Evolutionary conservation across 176 grass and related monocot genomes (phyloP).

Genomic region (Thalia dealbata): DNA sequence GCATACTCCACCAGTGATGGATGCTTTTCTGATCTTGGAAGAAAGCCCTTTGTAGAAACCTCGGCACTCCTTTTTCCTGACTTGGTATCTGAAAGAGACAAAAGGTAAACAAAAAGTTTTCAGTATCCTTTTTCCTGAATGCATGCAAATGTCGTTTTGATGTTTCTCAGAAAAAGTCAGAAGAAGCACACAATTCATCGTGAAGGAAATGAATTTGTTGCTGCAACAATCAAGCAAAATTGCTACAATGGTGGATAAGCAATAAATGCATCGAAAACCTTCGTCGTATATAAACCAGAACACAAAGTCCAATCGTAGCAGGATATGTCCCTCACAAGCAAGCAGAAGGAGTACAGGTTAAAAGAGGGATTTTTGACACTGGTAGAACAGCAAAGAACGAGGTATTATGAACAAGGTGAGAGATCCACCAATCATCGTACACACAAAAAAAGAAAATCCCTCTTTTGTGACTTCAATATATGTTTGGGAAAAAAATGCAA

Average conservation of each 20-base stretch:
- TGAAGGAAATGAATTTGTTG: neutral
- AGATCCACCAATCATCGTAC: too few relatives aligned
- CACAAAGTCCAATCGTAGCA: too few relatives aligned
- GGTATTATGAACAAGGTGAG: too few relatives aligned
- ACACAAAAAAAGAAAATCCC: too few relatives aligned
- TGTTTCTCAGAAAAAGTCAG: neutral
- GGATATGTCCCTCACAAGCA: neutral
- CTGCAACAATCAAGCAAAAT: neutral
- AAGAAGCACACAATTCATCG: neutral
- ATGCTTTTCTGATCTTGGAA: slow-evolving; percentile 32
- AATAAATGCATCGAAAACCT: neutral
- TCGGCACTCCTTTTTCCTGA: slow-evolving; percentile 30
- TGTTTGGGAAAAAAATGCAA: too few relatives aligned
- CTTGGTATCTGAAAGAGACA: slow-evolving; percentile 18
- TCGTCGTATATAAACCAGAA: neutral
- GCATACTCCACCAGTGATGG: slow-evolving; percentile 36
- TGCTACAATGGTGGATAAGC: neutral
- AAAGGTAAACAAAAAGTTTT: neutral
- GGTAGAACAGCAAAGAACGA: too few relatives aligned
- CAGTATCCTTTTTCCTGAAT: too few relatives aligned
- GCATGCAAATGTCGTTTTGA: neutral
- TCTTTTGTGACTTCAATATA: too few relatives aligned
- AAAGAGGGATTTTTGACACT: neutral
- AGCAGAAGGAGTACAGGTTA: neutral
- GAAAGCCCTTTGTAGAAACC: slow-evolving; percentile 29